phyloP scores from a whole-genome alignment of 2,329 filamentous ascomycete species.

The Penicillium sp. region DNA sequence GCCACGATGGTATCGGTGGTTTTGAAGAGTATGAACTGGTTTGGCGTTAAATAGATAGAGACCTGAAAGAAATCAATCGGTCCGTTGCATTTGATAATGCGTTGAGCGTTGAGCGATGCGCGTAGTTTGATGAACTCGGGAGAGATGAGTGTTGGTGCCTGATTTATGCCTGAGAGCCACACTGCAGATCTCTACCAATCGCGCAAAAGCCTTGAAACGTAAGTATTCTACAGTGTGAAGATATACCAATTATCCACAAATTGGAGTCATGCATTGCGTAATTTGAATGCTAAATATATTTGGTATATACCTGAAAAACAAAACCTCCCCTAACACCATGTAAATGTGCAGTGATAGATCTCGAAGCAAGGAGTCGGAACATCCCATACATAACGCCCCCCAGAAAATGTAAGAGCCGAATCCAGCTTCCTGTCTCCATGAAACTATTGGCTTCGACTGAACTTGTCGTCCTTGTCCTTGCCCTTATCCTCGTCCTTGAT shows the following conservation, averaged over 20 bases:
- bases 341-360: conserved; percentile 6
- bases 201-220: neutral
- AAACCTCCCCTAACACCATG: conserved; percentile 9
- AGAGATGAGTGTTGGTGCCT: neutral
- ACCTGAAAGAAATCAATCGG: neutral
- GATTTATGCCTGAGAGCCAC: neutral
- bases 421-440: neutral
- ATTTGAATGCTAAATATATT: conserved; percentile 1
- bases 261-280: neutral
- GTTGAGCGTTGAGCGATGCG: neutral
- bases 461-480: neutral
- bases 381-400: conserved; percentile 1
- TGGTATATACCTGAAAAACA: conserved; percentile 7
- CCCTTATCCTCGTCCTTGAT: neutral
- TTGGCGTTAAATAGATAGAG: neutral
- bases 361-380: neutral
- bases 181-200: neutral
- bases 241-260: neutral
- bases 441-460: conserved; percentile 4
- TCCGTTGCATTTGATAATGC: neutral
- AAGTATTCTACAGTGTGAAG: neutral
- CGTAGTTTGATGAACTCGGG: neutral
- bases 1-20: conserved; percentile 9
- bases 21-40: neutral
- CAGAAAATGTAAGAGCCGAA: conserved; percentile 1